Evolutionary conservation across 176 grass and related monocot species (phyloP).

Genomic region (Pharus latifolius): DNA sequence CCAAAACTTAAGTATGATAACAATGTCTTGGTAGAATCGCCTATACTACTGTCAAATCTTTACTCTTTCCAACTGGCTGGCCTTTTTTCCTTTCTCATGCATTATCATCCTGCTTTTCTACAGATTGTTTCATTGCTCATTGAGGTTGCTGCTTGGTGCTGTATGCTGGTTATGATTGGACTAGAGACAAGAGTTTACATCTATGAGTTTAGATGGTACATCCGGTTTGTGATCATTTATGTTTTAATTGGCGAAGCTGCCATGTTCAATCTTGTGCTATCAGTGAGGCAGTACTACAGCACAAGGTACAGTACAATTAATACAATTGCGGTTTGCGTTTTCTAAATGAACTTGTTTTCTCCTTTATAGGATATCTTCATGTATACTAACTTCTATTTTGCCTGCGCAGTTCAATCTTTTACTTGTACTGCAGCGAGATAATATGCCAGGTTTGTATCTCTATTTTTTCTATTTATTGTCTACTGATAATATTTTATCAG

Average conservation of each 20-base stretch:
- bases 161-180: constrained; percentile 66
- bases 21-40: not conserved
- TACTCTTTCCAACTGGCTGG: not conserved
- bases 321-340: not conserved
- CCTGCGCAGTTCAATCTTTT: constrained; percentile 71
- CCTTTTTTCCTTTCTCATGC: not conserved
- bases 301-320: constrained; percentile 42
- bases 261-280: constrained; percentile 73
- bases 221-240: constrained; percentile 81
- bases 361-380: constrained; percentile 2
- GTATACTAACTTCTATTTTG: constrained; percentile 15
- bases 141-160: constrained; percentile 65
- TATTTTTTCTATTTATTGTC: not conserved
- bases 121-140: constrained; percentile 72
- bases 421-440: constrained; percentile 68
- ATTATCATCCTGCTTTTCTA: constrained; percentile 22
- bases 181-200: constrained; percentile 86
- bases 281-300: constrained; percentile 59
- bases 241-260: constrained; percentile 75
- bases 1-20: not conserved
- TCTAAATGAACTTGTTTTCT: not conserved
- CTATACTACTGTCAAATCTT: not conserved
- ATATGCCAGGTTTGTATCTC: constrained; percentile 58
- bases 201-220: constrained; percentile 85
- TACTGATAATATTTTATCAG: not conserved